A percentile compares a stretch with the other conserved stretches of the same genome.
These are phyloP conservation scores for Candida coquimbonensis DNA, from an alignment of 805 yeast species.

Conservation along the genomic window DNA sequence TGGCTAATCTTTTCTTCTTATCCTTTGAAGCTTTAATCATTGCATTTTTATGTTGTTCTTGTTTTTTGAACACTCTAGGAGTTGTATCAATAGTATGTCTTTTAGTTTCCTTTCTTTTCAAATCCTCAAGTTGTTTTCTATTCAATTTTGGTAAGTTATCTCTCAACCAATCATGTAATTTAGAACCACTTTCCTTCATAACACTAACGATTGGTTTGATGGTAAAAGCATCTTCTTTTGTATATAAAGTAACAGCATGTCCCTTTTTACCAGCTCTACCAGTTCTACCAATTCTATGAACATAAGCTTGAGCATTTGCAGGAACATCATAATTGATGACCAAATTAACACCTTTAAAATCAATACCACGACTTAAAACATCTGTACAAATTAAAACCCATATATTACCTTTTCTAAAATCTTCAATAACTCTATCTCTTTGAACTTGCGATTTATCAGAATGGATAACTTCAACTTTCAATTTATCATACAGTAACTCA, in stretches of 20 bases:
- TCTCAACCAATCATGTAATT: slow-evolving; percentile 76
- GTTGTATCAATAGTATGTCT: slow-evolving; percentile 82
- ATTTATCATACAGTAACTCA: slow-evolving; percentile 82
- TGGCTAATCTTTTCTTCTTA: slow-evolving; percentile 29
- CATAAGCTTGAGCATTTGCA: slow-evolving; percentile 86
- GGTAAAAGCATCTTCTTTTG: slow-evolving; percentile 75
- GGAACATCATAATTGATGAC: slow-evolving; percentile 98
- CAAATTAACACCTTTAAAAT: slow-evolving; percentile 89
- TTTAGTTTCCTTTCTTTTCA: slow-evolving; percentile 51
- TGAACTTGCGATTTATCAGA: slow-evolving; percentile 89
- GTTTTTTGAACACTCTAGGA: slow-evolving; percentile 57
- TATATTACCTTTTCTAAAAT: slow-evolving; percentile 82
- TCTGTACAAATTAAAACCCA: slow-evolving; percentile 98
- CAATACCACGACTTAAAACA: slow-evolving; percentile 93
- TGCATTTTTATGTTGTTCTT: slow-evolving; percentile 53
- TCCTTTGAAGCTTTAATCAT: slow-evolving; percentile 75
- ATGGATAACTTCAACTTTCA: slow-evolving; percentile 93
- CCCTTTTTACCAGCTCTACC: slow-evolving; percentile 93
- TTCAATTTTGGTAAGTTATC: slow-evolving; percentile 57
- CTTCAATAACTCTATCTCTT: slow-evolving; percentile 75
- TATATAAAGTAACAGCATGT: slow-evolving; percentile 83
- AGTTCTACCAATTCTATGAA: slow-evolving; percentile 97
- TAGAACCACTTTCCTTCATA: slow-evolving; percentile 85
- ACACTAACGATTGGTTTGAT: slow-evolving; percentile 85
- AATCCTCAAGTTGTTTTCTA: slow-evolving; percentile 51